Percentiles rank a stretch among this genome's conserved stretches.
Conservation (phyloP, 2,329 filamentous ascomycete species). For the Huntiella decipiens region DNA sequence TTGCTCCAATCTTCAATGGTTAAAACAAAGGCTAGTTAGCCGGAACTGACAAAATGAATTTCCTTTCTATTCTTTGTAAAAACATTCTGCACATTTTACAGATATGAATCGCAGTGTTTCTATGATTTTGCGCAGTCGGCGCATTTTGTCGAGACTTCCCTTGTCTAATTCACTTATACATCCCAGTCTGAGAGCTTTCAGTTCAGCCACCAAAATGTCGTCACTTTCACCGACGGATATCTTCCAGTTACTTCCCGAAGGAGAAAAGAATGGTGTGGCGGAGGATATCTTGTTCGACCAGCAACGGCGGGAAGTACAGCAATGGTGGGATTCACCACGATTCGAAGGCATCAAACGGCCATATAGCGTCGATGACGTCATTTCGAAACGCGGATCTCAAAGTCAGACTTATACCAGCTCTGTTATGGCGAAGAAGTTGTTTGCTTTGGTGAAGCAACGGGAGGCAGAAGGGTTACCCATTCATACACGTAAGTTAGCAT, state of each 20-base stretch:
- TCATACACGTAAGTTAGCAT: constrained; percentile 58
- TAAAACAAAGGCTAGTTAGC: too few species aligned
- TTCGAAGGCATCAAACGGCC: constrained; percentile 81
- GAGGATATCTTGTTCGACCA: constrained; percentile 75
- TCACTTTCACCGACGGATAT: constrained; percentile 42
- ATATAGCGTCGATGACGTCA: constrained; percentile 78
- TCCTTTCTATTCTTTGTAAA: too few species aligned
- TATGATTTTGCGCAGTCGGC: too few species aligned
- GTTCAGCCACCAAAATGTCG: constrained; percentile 9
- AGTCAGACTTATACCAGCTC: constrained; percentile 82
- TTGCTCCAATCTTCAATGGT: too few species aligned
- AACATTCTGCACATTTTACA: too few species aligned
- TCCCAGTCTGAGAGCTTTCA: too few species aligned
- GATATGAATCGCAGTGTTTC: too few species aligned
- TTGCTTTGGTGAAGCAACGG: constrained; percentile 67
- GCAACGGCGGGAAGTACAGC: constrained; percentile 67
- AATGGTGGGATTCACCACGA: constrained; percentile 76
- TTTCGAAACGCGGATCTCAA: constrained; percentile 77
- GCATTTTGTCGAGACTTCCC: too few species aligned
- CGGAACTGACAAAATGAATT: too few species aligned
- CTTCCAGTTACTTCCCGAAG: constrained; percentile 68
- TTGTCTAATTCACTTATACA: too few species aligned
- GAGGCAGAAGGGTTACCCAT: constrained; percentile 67
- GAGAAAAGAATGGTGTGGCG: constrained; percentile 55
- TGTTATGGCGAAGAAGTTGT: constrained; percentile 86